Evolutionary conservation across 768 basidiomycete species (phyloP).

Genomic region (Chlorophyllum brunneum): DNA sequence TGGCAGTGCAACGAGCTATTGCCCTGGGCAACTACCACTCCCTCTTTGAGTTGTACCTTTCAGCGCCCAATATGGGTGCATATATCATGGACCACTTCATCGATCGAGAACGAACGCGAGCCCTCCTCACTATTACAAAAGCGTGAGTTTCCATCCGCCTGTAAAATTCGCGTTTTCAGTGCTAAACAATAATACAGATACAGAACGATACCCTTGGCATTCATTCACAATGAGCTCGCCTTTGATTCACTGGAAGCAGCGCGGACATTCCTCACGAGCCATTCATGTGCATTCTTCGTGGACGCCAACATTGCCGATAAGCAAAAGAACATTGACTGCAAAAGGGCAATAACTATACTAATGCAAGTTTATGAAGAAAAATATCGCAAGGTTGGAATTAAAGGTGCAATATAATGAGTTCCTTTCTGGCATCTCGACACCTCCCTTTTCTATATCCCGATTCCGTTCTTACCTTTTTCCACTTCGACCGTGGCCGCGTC

Average conservation of each 20-base stretch:
- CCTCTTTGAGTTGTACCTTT: slow-evolving; percentile 79
- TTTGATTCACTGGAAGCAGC: slow-evolving; percentile 68
- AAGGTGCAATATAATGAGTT: slow-evolving; percentile 75
- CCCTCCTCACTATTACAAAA: slow-evolving; percentile 87
- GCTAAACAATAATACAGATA: slow-evolving; percentile 54
- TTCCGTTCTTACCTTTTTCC: slow-evolving; percentile 9
- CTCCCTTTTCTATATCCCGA: too few relatives aligned
- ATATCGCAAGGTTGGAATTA: slow-evolving; percentile 85
- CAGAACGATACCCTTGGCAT: slow-evolving; percentile 67
- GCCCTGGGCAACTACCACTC: slow-evolving; percentile 93
- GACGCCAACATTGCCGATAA: slow-evolving; percentile 59
- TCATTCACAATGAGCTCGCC: slow-evolving; percentile 77
- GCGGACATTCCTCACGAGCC: slow-evolving; percentile 65
- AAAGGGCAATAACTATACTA: slow-evolving; percentile 51
- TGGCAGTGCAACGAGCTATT: slow-evolving; percentile 83
- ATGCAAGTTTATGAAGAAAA: slow-evolving; percentile 69
- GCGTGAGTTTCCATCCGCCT: slow-evolving; percentile 55
- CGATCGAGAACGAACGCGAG: slow-evolving; percentile 82
- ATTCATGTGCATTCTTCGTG: slow-evolving; percentile 64
- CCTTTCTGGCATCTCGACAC: slow-evolving; percentile 6
- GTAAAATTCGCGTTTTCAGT: neutral
- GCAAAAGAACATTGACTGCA: slow-evolving; percentile 73
- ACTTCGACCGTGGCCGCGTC: neutral
- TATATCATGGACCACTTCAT: slow-evolving; percentile 99
- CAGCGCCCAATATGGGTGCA: slow-evolving; percentile 93